These are phyloP conservation scores for Coemansia sp. DNA, from an alignment of 192 early-diverging fungal species.

Conservation along the genomic window DNA sequence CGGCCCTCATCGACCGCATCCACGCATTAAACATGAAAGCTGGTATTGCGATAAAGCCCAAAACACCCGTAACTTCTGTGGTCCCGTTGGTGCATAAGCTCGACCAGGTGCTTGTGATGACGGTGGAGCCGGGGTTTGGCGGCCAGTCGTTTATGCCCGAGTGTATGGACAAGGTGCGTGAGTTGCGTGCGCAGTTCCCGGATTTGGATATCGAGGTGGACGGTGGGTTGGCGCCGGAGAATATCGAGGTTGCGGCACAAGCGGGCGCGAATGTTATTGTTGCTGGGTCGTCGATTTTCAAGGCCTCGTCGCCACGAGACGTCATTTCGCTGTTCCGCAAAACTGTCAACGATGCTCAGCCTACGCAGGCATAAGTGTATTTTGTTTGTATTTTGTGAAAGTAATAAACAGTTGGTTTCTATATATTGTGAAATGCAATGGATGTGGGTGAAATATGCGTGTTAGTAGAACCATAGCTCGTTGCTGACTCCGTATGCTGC, in stretches of 20 bases:
- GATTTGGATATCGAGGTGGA: conserved; percentile 94
- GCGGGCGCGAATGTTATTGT: conserved; percentile 99
- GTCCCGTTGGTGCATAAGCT: conserved; percentile 60
- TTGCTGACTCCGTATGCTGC: not conserved
- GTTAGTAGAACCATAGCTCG: not conserved
- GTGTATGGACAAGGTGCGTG: conserved; percentile 79
- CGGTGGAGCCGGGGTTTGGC: conserved; percentile 96
- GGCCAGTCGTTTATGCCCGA: conserved; percentile 91
- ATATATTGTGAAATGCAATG: too few species aligned
- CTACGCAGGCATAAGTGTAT: not conserved
- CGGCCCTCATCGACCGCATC: conserved; percentile 76
- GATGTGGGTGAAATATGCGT: not conserved
- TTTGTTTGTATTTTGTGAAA: not conserved
- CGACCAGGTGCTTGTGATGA: conserved; percentile 95
- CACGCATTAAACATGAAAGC: conserved; percentile 86
- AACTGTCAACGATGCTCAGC: conserved; percentile 29
- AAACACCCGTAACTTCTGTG: conserved; percentile 68
- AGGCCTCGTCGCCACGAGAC: conserved; percentile 65
- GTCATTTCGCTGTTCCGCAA: conserved; percentile 65
- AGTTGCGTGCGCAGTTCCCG: conserved; percentile 74
- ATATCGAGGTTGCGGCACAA: conserved; percentile 79
- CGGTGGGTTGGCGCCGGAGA: conserved; percentile 82
- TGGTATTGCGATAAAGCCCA: conserved; percentile 90
- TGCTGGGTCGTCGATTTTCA: conserved; percentile 89
- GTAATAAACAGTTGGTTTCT: too few species aligned